phyloP scores from a whole-genome alignment of 1,284 basidiomycete genomes.

The Amylostereum chailletii region DNA sequence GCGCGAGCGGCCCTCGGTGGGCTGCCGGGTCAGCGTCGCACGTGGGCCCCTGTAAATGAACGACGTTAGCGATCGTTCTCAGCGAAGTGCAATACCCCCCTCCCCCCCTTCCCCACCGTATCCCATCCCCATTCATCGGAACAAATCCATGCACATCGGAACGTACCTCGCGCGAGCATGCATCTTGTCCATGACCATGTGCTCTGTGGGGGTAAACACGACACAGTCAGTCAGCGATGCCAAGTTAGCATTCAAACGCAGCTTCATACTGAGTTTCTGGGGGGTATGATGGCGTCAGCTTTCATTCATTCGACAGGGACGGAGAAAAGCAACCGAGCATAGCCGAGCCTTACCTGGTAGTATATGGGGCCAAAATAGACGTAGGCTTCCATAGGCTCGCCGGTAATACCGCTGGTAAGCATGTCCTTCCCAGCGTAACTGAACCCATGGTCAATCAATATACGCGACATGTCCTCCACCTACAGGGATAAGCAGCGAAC shows the following conservation, averaged over 20 bases:
- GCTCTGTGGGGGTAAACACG: conserved; percentile 40
- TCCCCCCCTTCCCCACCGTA: no score
- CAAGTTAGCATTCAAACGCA: neutral
- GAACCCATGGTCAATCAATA: conserved; percentile 93
- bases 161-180: conserved; percentile 88
- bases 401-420: conserved; percentile 96
- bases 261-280: conserved; percentile 70
- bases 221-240: conserved; percentile 16
- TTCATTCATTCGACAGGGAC: conserved; percentile 23
- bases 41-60: conserved; percentile 70
- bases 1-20: conserved; percentile 95
- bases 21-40: conserved; percentile 94
- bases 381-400: conserved; percentile 92
- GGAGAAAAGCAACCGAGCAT: neutral
- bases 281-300: conserved; percentile 9
- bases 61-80: neutral
- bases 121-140: neutral
- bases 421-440: conserved; percentile 98
- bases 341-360: conserved; percentile 65
- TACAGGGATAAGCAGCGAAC: conserved; percentile 19
- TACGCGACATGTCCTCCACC: conserved; percentile 98
- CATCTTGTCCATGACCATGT: conserved; percentile 99
- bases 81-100: neutral
- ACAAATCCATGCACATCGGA: neutral
- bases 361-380: conserved; percentile 99